phyloP scores from a whole-genome alignment of 2,329 filamentous ascomycete genomes.

The Trichoderma arundinaceum region DNA sequence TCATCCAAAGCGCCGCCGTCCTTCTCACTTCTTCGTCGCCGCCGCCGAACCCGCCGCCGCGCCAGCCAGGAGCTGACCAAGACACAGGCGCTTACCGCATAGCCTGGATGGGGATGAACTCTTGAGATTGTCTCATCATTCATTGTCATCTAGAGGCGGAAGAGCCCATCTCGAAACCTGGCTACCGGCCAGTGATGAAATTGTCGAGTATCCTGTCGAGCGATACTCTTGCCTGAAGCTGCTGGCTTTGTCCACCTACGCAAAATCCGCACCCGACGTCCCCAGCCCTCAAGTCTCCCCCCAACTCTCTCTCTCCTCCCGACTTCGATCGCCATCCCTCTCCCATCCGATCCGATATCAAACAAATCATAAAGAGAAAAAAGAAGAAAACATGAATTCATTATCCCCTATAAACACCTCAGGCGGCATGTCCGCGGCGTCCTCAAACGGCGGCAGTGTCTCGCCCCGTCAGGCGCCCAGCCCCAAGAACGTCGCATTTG shows the following conservation, averaged over 20 bases:
- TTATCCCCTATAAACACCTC: slow-evolving; percentile 52
- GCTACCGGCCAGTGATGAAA: slow-evolving; percentile 38
- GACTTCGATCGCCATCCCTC: slow-evolving; percentile 35
- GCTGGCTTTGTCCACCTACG: slow-evolving; percentile 38
- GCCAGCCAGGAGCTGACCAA: slow-evolving; percentile 41
- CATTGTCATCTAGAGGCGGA: slow-evolving; percentile 34
- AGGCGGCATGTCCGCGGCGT: slow-evolving; percentile 43
- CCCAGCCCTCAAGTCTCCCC: slow-evolving; percentile 35
- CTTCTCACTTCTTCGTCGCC: slow-evolving; percentile 35
- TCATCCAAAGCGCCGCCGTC: slow-evolving; percentile 20
- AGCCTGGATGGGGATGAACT: slow-evolving; percentile 41
- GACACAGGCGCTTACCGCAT: slow-evolving; percentile 46
- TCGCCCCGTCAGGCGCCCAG: slow-evolving; percentile 55
- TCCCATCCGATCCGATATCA: slow-evolving; percentile 30
- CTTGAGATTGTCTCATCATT: slow-evolving; percentile 36
- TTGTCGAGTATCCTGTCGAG: slow-evolving; percentile 37
- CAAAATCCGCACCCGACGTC: slow-evolving; percentile 45
- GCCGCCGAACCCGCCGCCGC: slow-evolving; percentile 41
- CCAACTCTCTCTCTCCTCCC: slow-evolving; percentile 35
- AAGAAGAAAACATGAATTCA: slow-evolving; percentile 51
- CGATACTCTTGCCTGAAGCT: slow-evolving; percentile 37
- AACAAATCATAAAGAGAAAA: slow-evolving; percentile 35
- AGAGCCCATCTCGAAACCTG: slow-evolving; percentile 35
- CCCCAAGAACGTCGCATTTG: slow-evolving; percentile 80
- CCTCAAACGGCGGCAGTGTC: slow-evolving; percentile 51